These are phyloP conservation scores for Nepenthes mirabilis DNA, from an alignment of 148 eudicot genomes.

Conservation along the genomic window DNA sequence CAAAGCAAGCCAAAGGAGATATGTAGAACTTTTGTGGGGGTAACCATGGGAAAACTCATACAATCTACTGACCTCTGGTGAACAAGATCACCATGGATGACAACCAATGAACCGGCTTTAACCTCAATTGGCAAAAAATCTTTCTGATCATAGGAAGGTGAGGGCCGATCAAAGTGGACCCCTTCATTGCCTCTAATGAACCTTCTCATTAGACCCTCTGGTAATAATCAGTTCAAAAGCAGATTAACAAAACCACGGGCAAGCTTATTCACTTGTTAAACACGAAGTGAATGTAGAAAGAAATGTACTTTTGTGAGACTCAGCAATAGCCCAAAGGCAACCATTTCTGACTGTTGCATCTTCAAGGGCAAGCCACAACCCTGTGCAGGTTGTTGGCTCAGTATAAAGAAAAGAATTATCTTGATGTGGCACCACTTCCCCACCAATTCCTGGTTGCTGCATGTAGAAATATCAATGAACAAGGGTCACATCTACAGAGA, in stretches of 20 bases:
- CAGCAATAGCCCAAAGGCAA: slow-evolving; percentile 97
- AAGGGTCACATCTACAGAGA: background rate
- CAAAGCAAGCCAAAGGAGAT: slow-evolving; percentile 6
- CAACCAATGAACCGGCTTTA: slow-evolving; percentile 84
- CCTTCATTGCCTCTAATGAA: slow-evolving; percentile 77
- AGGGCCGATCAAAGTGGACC: slow-evolving; percentile 76
- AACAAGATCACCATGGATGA: slow-evolving; percentile 91
- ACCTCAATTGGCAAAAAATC: slow-evolving; percentile 90
- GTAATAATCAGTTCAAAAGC: background rate
- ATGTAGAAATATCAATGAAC: background rate
- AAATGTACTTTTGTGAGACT: slow-evolving; percentile 67
- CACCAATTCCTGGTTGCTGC: slow-evolving; percentile 99
- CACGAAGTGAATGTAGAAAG: background rate
- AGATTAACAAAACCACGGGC: background rate
- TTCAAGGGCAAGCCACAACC: slow-evolving; percentile 94
- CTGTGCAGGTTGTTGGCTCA: slow-evolving; percentile 85
- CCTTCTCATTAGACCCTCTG: slow-evolving; percentile 87
- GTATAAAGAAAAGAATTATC: slow-evolving; percentile 93
- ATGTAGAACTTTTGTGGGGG: background rate
- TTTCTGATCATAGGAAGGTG: slow-evolving; percentile 59
- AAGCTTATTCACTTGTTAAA: background rate
- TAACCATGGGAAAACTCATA: background rate
- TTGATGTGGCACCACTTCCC: slow-evolving; percentile 97
- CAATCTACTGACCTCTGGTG: slow-evolving; percentile 63
- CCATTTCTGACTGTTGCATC: slow-evolving; percentile 80